A percentile compares a stretch with the other conserved stretches of the same genome.
These are phyloP conservation scores for Arctium lappa DNA, from an alignment of 129 eudicot species.

Conservation along the genomic window DNA sequence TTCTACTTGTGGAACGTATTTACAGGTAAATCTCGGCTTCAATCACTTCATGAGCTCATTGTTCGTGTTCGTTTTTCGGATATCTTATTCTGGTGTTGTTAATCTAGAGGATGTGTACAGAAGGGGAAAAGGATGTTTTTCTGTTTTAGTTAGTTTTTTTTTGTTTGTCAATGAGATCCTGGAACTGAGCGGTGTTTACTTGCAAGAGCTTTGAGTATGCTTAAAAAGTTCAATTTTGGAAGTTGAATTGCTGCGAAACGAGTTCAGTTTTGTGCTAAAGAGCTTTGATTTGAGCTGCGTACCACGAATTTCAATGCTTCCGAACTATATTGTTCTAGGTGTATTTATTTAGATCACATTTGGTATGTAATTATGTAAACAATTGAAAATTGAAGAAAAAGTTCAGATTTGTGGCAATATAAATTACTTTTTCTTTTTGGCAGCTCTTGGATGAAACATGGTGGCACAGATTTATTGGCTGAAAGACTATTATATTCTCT, in stretches of 20 bases:
- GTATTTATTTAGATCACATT: neutral
- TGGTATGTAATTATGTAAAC: neutral
- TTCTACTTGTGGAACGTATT: neutral
- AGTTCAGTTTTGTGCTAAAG: neutral
- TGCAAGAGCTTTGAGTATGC: neutral
- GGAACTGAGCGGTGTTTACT: neutral
- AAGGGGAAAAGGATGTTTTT: neutral
- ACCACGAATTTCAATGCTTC: neutral
- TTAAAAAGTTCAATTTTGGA: neutral
- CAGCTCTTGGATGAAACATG: neutral
- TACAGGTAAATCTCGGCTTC: constrained; percentile 3
- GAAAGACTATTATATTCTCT: neutral
- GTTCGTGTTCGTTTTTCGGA: neutral
- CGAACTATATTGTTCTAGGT: neutral
- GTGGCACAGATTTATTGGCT: neutral
- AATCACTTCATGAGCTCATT: neutral
- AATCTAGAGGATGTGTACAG: neutral
- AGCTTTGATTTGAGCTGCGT: neutral
- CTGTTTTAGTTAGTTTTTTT: neutral
- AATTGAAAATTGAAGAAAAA: neutral
- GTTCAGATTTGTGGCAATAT: neutral
- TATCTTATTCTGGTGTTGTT: neutral
- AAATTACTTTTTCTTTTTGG: neutral
- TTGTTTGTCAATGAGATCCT: neutral
- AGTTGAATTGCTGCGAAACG: neutral